Conservation (phyloP, 2,329 filamentous ascomycete genomes). For the Ceratocystis alfenasii region DNA sequence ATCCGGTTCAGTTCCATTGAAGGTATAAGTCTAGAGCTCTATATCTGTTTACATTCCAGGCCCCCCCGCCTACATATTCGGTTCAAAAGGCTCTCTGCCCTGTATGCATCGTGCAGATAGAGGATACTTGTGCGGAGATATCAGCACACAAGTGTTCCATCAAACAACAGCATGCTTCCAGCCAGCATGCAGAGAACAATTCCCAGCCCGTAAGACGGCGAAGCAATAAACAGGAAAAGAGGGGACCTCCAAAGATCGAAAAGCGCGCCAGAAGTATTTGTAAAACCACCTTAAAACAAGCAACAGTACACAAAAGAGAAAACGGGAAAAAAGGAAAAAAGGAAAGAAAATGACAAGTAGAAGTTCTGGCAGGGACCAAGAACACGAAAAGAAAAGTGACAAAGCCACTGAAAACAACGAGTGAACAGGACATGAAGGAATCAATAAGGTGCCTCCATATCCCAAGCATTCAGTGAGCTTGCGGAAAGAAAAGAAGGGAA, state of each 20-base stretch:
- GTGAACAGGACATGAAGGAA: neutral
- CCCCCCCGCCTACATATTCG: neutral
- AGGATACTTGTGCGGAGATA: neutral
- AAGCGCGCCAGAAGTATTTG: neutral
- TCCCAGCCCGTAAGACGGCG: conserved; percentile 5
- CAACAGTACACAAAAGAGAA: conserved; percentile 1
- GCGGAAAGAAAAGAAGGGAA: conserved; percentile 7
- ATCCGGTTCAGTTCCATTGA: conserved; percentile 6
- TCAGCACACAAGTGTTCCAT: neutral
- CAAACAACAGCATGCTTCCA: neutral
- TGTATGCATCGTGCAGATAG: neutral
- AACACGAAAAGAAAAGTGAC: conserved; percentile 12
- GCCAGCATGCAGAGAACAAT: conserved; percentile 7
- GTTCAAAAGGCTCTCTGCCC: conserved; percentile 4
- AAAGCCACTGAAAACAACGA: neutral
- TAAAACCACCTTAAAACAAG: neutral
- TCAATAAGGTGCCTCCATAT: neutral
- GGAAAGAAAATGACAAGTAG: neutral
- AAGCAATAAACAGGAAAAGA: conserved; percentile 11
- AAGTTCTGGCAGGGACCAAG: neutral
- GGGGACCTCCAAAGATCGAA: conserved; percentile 1
- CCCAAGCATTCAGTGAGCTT: neutral
- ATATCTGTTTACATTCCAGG: conserved; percentile 8
- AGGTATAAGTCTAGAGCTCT: conserved; percentile 11
- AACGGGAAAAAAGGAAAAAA: neutral